Evolutionary conservation across 768 basidiomycete genomes (phyloP), one percentile per base, ranked within the genome.

Genomic region (Piloderma croceum): DNA sequence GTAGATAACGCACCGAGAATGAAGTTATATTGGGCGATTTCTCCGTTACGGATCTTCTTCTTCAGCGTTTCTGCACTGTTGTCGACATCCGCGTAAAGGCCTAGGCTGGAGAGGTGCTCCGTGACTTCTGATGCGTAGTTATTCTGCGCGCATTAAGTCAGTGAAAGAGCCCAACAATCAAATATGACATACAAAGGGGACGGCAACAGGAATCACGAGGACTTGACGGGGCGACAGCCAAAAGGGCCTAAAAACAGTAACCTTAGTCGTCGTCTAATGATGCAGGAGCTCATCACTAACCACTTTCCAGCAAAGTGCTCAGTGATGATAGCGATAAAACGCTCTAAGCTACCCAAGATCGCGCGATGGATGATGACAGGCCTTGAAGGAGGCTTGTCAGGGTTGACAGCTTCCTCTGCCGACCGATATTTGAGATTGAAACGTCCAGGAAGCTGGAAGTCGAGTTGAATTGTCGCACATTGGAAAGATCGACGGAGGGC

Each of bases 311-410:
- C 94, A 56, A 90, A 93, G 57, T 97, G 92, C 60, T 99, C 96
- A 3, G 91, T 97, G 47, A 93, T 81, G 54, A 98, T 97, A 32
- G 90, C 93, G 39, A 96, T 90, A 69, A 98, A 98, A 1, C 96
- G 73, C 63, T 99, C 96, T 22, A 99, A 58, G 56, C 83, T 88
- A 23, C 96, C 96, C 44, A 98, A 58, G 58, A 98, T 91, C 1
- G 96, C 94, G 46, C 96, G 86, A 62, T 98, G 96, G 49, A 99
- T 96, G 70, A 99, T 98, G 53, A 98, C 96, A 10, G 96, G 96
- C 32, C 91, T 69, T 35, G 80, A 70, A 5, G 75, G 73, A 1
- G 74, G 71, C 49, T 68, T 74, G 51, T 70, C 73, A 6, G 68
- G 59, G 48, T 67, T 71, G n/a, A 74, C 70, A 24, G 77, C 71